Evolutionary conservation across 2,329 filamentous ascomycete species (phyloP).

Genomic region (Fusarium keratoplasticum): DNA sequence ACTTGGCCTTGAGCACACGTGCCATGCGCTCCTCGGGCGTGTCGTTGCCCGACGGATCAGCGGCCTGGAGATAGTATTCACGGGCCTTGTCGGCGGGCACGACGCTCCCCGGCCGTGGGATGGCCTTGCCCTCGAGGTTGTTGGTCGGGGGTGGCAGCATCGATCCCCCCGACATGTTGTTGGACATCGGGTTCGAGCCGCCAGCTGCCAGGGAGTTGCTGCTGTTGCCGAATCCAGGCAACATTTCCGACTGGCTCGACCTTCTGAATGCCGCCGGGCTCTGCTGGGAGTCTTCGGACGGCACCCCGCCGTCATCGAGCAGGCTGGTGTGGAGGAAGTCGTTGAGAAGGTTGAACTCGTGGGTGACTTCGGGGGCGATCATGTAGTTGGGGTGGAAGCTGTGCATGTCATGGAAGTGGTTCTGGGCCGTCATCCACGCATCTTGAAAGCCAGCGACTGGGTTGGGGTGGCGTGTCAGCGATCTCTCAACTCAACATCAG

Average conservation of each 20-base stretch:
- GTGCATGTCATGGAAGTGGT: conserved; percentile 87
- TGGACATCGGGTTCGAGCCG: conserved; percentile 37
- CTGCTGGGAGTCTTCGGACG: conserved; percentile 72
- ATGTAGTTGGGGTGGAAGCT: conserved; percentile 94
- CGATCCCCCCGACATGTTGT: conserved; percentile 47
- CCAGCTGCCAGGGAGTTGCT: conserved; percentile 45
- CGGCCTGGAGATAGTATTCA: conserved; percentile 97
- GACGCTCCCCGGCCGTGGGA: conserved; percentile 70
- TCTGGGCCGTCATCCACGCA: conserved; percentile 83
- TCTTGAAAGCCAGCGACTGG: conserved; percentile 83
- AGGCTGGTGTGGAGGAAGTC: conserved; percentile 95
- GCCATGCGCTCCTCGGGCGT: conserved; percentile 96
- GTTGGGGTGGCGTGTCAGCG: conserved; percentile 41
- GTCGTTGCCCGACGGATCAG: conserved; percentile 87
- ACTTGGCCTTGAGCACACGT: conserved; percentile 92
- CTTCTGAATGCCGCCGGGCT: conserved; percentile 56
- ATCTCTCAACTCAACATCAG: conserved; percentile 25
- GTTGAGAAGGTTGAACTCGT: conserved; percentile 96
- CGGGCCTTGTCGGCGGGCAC: conserved; percentile 78
- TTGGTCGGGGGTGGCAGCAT: conserved; percentile 63
- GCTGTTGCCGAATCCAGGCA: conserved; percentile 62
- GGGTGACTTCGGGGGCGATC: conserved; percentile 91
- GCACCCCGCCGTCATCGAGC: conserved; percentile 82
- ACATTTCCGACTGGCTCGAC: conserved; percentile 59
- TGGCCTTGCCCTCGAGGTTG: conserved; percentile 61